Base-by-base conservation (phyloP, 2,329 filamentous ascomycete species). In the Fusarium sp. region DNA sequence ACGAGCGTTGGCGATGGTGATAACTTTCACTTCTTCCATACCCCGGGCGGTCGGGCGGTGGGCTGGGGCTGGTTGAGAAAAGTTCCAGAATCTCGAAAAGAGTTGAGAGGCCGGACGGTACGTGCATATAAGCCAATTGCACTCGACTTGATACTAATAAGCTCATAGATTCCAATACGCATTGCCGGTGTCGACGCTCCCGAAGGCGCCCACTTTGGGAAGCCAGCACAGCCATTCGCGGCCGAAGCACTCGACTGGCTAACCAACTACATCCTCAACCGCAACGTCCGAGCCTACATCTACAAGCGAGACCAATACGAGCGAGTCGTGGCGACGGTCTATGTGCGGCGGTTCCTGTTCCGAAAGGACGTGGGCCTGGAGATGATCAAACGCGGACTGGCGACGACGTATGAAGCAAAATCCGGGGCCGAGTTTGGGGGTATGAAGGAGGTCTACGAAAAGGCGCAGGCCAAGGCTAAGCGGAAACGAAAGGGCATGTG, bases 1-100 rank as follows among this genome's bases (percentile, higher is more conserved):
- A 98, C 96, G 14, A 95, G 93, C 76, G 96, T 99, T 27, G 96
- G 97, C 46, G 96, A 99, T 87, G 97, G 95, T 5, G 96, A 99
- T 83, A 96, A 96, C 80, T 98, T 99, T 81, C 93, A 96, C 76
- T 82, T 99, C 56, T 99, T 93, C 81, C 96, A 99, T 82, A 98
- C 95, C 0, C 96, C 96, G 0, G 96, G 96, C n/a, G 96, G 96
- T 12, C 88, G 91, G 74, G 82, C 95, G 60, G 88, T 92, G 12
- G 96, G 96, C 62, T 99, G 96, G 96, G 95, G 93, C n/a, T 97
- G 94, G 94, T 79, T 96, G 72, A 92, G 94, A 78, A 91, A 84
- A 67, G 88, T 98, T 8, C 95, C 95, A 1, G 87, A 84, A 14
- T 90, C 88, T 66, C 92, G 88, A 79, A 89, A 92, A 66, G 89